phyloP scores from a whole-genome alignment of 495 filamentous ascomycete species.

The Saxophila tyrrhenica region DNA sequence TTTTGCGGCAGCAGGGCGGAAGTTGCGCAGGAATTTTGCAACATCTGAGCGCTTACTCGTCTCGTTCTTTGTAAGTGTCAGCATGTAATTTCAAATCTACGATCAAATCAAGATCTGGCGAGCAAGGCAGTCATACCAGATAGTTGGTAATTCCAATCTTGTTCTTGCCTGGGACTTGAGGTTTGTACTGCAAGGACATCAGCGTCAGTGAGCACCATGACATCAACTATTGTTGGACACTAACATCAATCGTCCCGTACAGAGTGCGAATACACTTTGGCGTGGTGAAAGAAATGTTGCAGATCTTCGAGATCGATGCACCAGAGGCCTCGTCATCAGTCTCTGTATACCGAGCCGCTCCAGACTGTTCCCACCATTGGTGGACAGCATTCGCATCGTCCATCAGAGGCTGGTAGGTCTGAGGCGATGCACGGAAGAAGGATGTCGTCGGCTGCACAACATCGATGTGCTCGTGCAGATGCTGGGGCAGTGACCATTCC shows the following conservation, averaged over 20 bases:
- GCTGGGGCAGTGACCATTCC: conserved; percentile 42
- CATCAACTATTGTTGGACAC: no score
- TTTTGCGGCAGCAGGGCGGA: conserved; percentile 37
- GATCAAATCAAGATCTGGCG: no score
- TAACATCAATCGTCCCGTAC: conserved; percentile 42
- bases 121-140: no score
- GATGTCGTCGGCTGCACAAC: conserved; percentile 59
- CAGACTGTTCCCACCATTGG: conserved; percentile 1
- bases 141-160: conserved; percentile 40
- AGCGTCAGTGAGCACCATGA: no score
- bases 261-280: conserved; percentile 43
- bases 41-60: conserved; percentile 40
- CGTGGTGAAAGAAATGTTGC: conserved; percentile 42
- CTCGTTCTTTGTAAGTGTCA: no score
- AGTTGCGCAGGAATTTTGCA: conserved; percentile 37
- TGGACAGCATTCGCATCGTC: neutral
- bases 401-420: neutral
- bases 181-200: no score
- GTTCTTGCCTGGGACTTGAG: conserved; percentile 34
- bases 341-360: conserved; percentile 1
- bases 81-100: no score
- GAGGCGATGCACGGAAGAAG: conserved; percentile 33
- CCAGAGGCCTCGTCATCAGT: conserved; percentile 22
- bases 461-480: conserved; percentile 46
- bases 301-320: conserved; percentile 20